phyloP scores from a whole-genome alignment of 2,329 filamentous ascomycete genomes.

The Cercospora nicotianae region DNA sequence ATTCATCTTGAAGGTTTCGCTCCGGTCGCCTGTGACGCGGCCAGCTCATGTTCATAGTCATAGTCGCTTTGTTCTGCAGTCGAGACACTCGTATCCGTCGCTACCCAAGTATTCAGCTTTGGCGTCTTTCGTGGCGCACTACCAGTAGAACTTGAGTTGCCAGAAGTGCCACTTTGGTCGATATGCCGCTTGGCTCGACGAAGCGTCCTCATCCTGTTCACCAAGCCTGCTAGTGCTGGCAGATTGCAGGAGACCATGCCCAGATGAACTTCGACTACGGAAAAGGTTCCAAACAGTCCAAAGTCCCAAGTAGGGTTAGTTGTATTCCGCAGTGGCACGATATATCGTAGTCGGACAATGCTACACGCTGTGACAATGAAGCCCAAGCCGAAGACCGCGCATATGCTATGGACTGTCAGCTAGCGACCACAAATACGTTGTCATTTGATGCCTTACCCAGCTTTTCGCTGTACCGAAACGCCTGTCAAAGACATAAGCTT shows the following conservation, averaged over 20 bases:
- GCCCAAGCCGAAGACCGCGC: constrained; percentile 17
- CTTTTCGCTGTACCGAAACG: constrained; percentile 10
- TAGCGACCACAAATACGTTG: background rate
- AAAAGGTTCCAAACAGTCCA: constrained; percentile 15
- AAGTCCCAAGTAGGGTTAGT: constrained; percentile 22
- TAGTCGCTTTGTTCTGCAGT: background rate
- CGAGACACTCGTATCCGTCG: background rate
- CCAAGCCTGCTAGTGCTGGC: constrained; percentile 18
- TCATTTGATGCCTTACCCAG: constrained; percentile 1
- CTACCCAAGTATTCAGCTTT: background rate
- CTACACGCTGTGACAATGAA: constrained; percentile 20
- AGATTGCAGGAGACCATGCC: constrained; percentile 19
- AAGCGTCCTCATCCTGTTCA: constrained; percentile 13
- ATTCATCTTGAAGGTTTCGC: background rate
- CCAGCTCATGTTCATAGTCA: background rate
- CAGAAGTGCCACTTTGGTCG: background rate
- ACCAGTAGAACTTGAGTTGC: background rate
- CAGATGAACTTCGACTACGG: constrained; percentile 17
- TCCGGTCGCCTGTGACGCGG: background rate
- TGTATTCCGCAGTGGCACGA: constrained; percentile 17
- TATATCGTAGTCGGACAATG: constrained; percentile 17
- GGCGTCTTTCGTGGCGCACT: background rate
- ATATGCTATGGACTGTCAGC: constrained; percentile 9
- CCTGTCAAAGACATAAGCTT: constrained; percentile 18
- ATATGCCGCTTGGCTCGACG: background rate